Evolutionary conservation across 257 asterid species (phyloP).

Genomic region (Asclepias syriaca): DNA sequence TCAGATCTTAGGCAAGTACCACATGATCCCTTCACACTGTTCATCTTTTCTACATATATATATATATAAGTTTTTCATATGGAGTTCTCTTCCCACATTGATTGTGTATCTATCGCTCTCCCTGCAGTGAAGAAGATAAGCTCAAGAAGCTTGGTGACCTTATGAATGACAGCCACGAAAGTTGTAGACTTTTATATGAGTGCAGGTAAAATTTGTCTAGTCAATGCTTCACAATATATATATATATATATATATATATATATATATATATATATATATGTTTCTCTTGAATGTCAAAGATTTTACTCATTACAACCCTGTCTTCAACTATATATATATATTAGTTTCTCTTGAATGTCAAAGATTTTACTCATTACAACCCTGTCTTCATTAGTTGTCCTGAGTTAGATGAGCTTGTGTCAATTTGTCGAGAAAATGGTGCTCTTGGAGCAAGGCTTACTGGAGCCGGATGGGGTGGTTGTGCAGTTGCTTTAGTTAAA

Average conservation of each 20-base stretch:
- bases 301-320: background rate
- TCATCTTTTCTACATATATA: background rate
- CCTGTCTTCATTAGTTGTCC: conserved; percentile 53
- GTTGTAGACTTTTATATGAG: conserved; percentile 88
- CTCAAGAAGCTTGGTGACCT: conserved; percentile 90
- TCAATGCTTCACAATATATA: too few species aligned
- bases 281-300: too few species aligned
- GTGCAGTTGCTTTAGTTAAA: conserved; percentile 95
- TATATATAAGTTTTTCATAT: background rate
- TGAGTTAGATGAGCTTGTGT: conserved; percentile 88
- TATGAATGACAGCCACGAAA: conserved; percentile 89
- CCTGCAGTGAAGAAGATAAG: conserved; percentile 66
- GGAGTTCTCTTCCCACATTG: background rate
- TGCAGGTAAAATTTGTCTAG: conserved; percentile 60
- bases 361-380: background rate
- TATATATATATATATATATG: too few species aligned
- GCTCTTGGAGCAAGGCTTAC: conserved; percentile 97
- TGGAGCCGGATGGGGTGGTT: conserved; percentile 99
- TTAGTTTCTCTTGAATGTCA: too few species aligned
- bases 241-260: too few species aligned
- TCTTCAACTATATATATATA: background rate
- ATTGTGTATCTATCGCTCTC: background rate
- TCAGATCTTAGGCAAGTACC: conserved; percentile 55
- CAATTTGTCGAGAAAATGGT: conserved; percentile 62
- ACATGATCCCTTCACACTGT: background rate